Conservation (phyloP, 139 green algal species). For the Micromonas pusilla region DNA sequence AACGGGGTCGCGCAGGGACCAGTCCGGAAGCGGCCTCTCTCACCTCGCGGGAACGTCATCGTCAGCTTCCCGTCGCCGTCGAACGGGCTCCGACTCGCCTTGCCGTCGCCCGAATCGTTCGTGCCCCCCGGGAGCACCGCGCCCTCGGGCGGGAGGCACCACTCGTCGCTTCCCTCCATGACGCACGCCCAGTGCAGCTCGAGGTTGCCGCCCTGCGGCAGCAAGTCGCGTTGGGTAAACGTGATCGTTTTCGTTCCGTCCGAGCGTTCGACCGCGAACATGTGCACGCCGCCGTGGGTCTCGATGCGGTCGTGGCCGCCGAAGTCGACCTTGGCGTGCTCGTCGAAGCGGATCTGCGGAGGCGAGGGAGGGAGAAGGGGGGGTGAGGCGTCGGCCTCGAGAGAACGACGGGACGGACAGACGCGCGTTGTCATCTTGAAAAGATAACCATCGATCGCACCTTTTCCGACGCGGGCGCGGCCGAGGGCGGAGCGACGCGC, state of each 20-base stretch:
- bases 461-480: neutral
- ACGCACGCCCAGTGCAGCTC: neutral
- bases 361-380: neutral
- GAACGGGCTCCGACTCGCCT: slow-evolving; percentile 5
- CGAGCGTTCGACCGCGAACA: neutral
- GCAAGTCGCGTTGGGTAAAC: neutral
- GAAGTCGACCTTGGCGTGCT: neutral
- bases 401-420: neutral
- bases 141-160: neutral
- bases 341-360: neutral
- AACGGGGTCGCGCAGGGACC: no score
- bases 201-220: neutral
- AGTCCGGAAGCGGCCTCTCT: no score
- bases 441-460: neutral
- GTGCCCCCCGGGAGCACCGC: neutral
- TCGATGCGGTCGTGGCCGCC: neutral
- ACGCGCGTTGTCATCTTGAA: neutral
- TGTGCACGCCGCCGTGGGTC: neutral
- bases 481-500: neutral
- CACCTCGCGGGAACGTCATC: neutral
- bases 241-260: neutral
- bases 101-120: slow-evolving; percentile 17
- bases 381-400: neutral
- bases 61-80: neutral
- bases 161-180: neutral